Evolutionary conservation across 2,329 filamentous ascomycete genomes (phyloP).

Genomic region (Apiospora hydei): DNA sequence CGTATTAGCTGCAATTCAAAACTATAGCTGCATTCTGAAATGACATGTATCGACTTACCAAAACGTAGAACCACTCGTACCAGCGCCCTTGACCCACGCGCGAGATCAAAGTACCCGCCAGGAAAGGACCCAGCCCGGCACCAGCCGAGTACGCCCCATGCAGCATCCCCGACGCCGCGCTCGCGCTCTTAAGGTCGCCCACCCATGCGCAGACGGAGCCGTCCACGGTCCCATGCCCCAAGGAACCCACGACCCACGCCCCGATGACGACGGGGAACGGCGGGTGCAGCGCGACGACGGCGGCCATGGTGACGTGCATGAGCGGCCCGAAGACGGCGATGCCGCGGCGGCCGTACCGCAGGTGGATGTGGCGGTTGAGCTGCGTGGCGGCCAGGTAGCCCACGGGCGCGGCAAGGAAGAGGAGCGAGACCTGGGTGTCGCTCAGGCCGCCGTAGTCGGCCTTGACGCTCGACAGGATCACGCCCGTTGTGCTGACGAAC

Average conservation of each 20-base stretch:
- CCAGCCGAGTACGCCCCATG: conserved; percentile 50
- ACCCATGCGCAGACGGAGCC: conserved; percentile 55
- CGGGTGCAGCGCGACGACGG: conserved; percentile 38
- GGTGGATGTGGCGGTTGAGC: conserved; percentile 48
- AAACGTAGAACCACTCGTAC: conserved; percentile 48
- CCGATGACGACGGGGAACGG: conserved; percentile 41
- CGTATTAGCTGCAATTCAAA: background rate
- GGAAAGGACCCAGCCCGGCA: conserved; percentile 46
- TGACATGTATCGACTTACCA: conserved; percentile 39
- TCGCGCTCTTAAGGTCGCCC: conserved; percentile 45
- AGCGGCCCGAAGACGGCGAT: conserved; percentile 54
- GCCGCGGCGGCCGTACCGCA: conserved; percentile 49
- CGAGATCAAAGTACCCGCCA: conserved; percentile 42
- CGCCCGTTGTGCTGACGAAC: conserved; percentile 15
- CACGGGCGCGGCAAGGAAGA: conserved; percentile 51
- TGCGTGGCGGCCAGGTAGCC: conserved; percentile 53
- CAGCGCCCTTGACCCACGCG: conserved; percentile 37
- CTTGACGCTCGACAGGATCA: background rate
- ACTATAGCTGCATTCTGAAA: background rate
- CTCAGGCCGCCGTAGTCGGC: conserved; percentile 37
- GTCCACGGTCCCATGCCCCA: conserved; percentile 51
- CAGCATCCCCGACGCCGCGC: conserved; percentile 47
- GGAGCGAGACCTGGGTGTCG: conserved; percentile 51
- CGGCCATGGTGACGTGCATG: conserved; percentile 44
- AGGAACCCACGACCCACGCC: conserved; percentile 41